Conservation (phyloP, 2,329 filamentous ascomycete genomes). For the Aspergillus pseudotamarii region DNA sequence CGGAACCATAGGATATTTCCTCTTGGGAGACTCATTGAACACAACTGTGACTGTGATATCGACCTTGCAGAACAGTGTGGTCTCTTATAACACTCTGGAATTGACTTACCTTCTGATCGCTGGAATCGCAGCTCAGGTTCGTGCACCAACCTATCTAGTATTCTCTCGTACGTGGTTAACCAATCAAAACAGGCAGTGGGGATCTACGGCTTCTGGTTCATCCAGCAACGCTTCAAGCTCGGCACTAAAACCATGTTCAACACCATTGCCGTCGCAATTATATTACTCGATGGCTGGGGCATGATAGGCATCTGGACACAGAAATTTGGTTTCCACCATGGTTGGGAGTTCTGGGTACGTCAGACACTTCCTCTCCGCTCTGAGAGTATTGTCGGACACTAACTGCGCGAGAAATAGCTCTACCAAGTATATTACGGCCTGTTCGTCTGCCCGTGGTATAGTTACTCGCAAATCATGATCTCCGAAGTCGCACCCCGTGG, state of each 20-base stretch:
- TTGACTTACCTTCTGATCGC: conserved; percentile 69
- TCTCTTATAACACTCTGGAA: conserved; percentile 66
- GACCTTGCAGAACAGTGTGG: conserved; percentile 67
- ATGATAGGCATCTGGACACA: conserved; percentile 62
- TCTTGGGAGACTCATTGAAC: conserved; percentile 70
- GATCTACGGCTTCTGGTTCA: conserved; percentile 63
- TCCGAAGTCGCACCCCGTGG: conserved; percentile 68
- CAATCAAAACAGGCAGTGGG: conserved; percentile 48
- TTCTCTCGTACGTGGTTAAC: no score
- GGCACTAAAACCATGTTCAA: conserved; percentile 72
- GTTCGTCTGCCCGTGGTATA: conserved; percentile 71
- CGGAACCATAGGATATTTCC: conserved; percentile 57
- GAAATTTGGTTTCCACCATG: conserved; percentile 56
- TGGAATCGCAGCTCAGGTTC: conserved; percentile 64
- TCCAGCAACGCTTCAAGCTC: conserved; percentile 63
- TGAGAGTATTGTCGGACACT: not conserved
- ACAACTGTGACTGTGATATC: conserved; percentile 70
- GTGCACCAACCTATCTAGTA: not conserved
- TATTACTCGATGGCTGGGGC: conserved; percentile 61
- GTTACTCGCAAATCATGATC: conserved; percentile 72
- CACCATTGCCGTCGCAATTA: conserved; percentile 62
- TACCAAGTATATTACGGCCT: conserved; percentile 64
- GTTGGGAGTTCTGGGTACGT: conserved; percentile 55
- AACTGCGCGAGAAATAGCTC: conserved; percentile 25
- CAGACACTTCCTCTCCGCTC: not conserved